A percentile compares a stretch with the other conserved stretches of the same genome.
Evolutionary conservation across 2,329 filamentous ascomycete genomes (phyloP).

Genomic region (Lizonia empirigonia): DNA sequence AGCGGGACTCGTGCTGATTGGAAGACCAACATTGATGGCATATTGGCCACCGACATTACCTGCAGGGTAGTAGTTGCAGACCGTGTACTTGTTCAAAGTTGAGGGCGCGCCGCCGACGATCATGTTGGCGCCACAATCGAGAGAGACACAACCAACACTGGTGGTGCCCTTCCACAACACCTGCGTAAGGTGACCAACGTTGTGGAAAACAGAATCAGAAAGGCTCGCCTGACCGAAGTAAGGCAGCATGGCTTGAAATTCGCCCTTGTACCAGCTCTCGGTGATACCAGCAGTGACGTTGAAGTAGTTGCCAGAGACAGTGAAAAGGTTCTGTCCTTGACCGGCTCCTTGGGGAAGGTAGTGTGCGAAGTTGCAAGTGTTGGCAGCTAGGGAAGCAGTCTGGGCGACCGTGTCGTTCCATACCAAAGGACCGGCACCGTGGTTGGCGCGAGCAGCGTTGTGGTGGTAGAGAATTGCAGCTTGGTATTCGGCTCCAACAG

Average conservation of each 20-base stretch:
- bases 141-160: conserved; percentile 44
- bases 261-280: conserved; percentile 87
- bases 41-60: conserved; percentile 65
- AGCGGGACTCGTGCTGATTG: conserved; percentile 30
- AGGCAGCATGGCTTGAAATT: conserved; percentile 63
- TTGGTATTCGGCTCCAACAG: conserved; percentile 35
- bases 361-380: conserved; percentile 77
- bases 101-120: conserved; percentile 25
- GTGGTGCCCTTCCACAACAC: conserved; percentile 48
- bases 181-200: conserved; percentile 46
- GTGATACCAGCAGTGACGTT: conserved; percentile 72
- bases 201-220: conserved; percentile 55
- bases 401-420: conserved; percentile 69
- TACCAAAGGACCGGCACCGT: conserved; percentile 67
- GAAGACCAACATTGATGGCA: conserved; percentile 56
- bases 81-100: conserved; percentile 58
- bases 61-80: conserved; percentile 82
- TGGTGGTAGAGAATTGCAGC: conserved; percentile 67
- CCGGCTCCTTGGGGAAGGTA: conserved; percentile 41
- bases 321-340: conserved; percentile 95
- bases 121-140: conserved; percentile 39
- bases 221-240: conserved; percentile 63
- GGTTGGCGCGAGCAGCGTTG: conserved; percentile 85
- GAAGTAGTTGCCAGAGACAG: conserved; percentile 59
- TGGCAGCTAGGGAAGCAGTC: conserved; percentile 70